Conservation (phyloP, 345 rosid genomes). For the Brassica incana region DNA sequence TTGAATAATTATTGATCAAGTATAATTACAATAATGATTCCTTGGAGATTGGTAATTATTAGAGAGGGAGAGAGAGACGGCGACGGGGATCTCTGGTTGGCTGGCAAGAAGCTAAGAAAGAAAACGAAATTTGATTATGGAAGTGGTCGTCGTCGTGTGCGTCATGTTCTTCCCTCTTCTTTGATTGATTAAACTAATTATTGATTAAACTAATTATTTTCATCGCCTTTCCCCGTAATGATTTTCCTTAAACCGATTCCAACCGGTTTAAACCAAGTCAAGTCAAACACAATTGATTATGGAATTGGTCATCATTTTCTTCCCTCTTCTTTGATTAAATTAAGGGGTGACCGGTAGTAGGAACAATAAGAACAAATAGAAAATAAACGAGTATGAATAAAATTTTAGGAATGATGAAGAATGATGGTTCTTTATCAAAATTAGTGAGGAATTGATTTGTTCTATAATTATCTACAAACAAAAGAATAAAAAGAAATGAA, state of each 20-base stretch:
- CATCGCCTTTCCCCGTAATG: neutral
- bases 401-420: too few species aligned
- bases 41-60: slow-evolving; percentile 19
- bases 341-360: too few species aligned
- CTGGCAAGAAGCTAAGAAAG: slow-evolving; percentile 6
- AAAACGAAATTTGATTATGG: neutral
- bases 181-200: neutral
- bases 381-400: too few species aligned
- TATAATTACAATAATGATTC: neutral
- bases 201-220: neutral
- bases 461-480: too few species aligned
- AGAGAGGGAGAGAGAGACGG: slow-evolving; percentile 26
- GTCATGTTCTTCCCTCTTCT: slow-evolving; percentile 24
- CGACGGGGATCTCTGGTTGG: slow-evolving; percentile 21
- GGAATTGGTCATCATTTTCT: neutral
- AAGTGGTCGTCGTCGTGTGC: slow-evolving; percentile 34
- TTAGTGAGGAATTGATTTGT: too few species aligned
- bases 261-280: neutral
- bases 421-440: too few species aligned
- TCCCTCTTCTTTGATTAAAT: too few species aligned
- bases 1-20: neutral
- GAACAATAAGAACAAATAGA: too few species aligned
- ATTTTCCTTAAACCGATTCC: neutral
- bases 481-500: too few species aligned
- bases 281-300: neutral